A percentile compares a stretch with the other conserved stretches of the same genome.
phyloP scores from a whole-genome alignment of 768 basidiomycete species.

The Chlorophyllum brunneum region DNA sequence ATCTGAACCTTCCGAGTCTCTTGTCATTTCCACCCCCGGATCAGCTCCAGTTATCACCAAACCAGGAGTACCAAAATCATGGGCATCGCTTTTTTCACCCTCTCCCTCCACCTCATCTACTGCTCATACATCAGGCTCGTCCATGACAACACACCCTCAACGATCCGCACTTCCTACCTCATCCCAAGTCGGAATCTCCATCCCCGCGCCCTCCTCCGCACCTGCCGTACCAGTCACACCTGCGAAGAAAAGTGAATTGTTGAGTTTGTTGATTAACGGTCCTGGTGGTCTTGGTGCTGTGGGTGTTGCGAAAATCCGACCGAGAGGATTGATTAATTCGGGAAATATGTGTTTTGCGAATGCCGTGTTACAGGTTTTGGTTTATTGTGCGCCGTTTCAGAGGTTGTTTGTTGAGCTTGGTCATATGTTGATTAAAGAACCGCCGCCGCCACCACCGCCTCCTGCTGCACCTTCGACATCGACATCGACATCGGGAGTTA shows the following conservation, averaged over 20 bases:
- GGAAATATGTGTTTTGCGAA: slow-evolving; percentile 99
- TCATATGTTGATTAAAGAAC: slow-evolving; percentile 32
- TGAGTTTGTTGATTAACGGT: slow-evolving; percentile 48
- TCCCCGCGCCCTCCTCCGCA: slow-evolving; percentile 43
- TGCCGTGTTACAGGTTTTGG: slow-evolving; percentile 84
- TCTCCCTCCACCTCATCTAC: slow-evolving; percentile 35
- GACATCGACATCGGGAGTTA: slow-evolving; percentile 18
- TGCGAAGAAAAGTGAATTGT: slow-evolving; percentile 44
- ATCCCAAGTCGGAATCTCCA: slow-evolving; percentile 68
- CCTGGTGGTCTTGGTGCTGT: slow-evolving; percentile 19
- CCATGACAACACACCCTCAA: slow-evolving; percentile 1
- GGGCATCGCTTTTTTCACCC: slow-evolving; percentile 67
- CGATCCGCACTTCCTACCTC: slow-evolving; percentile 61
- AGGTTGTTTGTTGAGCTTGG: slow-evolving; percentile 72
- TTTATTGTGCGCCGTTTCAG: slow-evolving; percentile 88
- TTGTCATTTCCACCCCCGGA: slow-evolving; percentile 7
- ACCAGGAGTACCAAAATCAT: slow-evolving; percentile 48
- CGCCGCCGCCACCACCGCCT: neutral
- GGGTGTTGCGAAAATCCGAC: slow-evolving; percentile 36
- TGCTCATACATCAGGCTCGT: slow-evolving; percentile 20
- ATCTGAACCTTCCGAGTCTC: slow-evolving; percentile 2
- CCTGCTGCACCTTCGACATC: neutral
- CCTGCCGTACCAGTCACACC: slow-evolving; percentile 27
- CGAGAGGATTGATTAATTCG: slow-evolving; percentile 86
- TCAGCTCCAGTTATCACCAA: slow-evolving; percentile 11